Conservation (phyloP, 1,284 basidiomycete species). For the Ceratobasidium sp. region DNA sequence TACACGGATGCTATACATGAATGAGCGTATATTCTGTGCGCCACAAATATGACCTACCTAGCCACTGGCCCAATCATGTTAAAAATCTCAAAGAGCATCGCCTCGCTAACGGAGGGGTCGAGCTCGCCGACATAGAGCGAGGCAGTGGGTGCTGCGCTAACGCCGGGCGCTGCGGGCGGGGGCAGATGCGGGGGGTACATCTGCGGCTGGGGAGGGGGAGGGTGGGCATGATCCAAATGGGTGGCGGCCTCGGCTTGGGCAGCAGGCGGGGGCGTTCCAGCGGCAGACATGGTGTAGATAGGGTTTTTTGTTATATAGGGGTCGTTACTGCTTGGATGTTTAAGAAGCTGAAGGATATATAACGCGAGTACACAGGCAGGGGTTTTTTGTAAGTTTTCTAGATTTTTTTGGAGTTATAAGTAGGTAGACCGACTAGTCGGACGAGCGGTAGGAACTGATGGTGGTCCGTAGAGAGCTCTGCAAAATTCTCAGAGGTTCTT, state of each 20-base stretch:
- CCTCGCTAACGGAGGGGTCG: slow-evolving; percentile 96
- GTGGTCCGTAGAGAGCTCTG: slow-evolving; percentile 30
- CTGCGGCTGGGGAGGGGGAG: slow-evolving; percentile 49
- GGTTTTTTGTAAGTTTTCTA: slow-evolving; percentile 60
- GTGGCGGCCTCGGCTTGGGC: slow-evolving; percentile 33
- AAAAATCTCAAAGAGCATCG: slow-evolving; percentile 99
- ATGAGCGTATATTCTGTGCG: slow-evolving; percentile 30
- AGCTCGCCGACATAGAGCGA: slow-evolving; percentile 99
- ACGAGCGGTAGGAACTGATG: slow-evolving; percentile 39
- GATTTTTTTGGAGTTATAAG: slow-evolving; percentile 50
- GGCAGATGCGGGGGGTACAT: slow-evolving; percentile 51
- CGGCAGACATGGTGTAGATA: slow-evolving; percentile 46
- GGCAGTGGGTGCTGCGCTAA: slow-evolving; percentile 71
- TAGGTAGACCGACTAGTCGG: slow-evolving; percentile 19
- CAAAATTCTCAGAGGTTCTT: slow-evolving; percentile 28
- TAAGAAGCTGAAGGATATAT: slow-evolving; percentile 24
- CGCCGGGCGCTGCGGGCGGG: slow-evolving; percentile 63
- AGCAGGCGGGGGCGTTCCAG: slow-evolving; percentile 35
- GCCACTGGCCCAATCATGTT: slow-evolving; percentile 99
- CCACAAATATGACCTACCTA: slow-evolving; percentile 60
- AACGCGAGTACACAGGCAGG: slow-evolving; percentile 47
- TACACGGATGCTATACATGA: slow-evolving; percentile 87
- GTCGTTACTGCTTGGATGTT: slow-evolving; percentile 40
- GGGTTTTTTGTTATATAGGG: slow-evolving; percentile 48
- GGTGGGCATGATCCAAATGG: slow-evolving; percentile 43